phyloP scores from a whole-genome alignment of 2,329 filamentous ascomycete genomes.

The Berkeleyomyces rouxiae region DNA sequence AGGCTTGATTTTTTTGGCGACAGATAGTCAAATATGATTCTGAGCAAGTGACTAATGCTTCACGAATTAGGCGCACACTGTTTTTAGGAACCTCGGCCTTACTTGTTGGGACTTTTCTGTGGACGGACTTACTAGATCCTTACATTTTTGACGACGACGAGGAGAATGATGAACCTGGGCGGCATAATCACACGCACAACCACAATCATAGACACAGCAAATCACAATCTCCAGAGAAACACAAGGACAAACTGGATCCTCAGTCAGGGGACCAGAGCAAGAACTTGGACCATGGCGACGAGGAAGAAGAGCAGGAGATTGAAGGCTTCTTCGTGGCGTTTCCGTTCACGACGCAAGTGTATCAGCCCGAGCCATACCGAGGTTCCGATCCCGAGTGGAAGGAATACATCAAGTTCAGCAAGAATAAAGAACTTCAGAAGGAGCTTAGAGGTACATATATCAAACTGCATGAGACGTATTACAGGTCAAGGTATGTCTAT shows the following conservation, averaged over 20 bases:
- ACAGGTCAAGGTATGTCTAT: not conserved
- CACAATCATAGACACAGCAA: not conserved
- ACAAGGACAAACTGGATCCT: slow-evolving; percentile 26
- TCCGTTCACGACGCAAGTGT: slow-evolving; percentile 36
- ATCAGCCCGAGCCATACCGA: slow-evolving; percentile 34
- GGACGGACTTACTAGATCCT: slow-evolving; percentile 10
- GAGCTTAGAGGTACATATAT: slow-evolving; percentile 25
- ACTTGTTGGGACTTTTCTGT: slow-evolving; percentile 4
- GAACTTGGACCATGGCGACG: slow-evolving; percentile 26
- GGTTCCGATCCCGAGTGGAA: slow-evolving; percentile 47
- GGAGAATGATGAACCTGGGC: not conserved
- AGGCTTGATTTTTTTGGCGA: not conserved
- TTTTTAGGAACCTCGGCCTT: not conserved
- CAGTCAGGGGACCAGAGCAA: slow-evolving; percentile 22
- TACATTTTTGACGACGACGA: slow-evolving; percentile 11
- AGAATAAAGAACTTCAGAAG: slow-evolving; percentile 31
- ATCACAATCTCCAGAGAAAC: not conserved
- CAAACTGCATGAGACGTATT: too few relatives aligned
- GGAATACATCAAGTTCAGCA: slow-evolving; percentile 40
- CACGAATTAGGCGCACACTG: slow-evolving; percentile 4
- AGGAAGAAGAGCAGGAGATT: slow-evolving; percentile 27
- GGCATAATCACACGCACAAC: not conserved
- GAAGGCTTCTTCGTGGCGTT: slow-evolving; percentile 42
- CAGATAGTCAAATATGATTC: not conserved
- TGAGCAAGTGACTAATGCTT: not conserved